Base-by-base conservation (phyloP, 2,329 filamentous ascomycete species). In the Diplodia scrobiculata region DNA sequence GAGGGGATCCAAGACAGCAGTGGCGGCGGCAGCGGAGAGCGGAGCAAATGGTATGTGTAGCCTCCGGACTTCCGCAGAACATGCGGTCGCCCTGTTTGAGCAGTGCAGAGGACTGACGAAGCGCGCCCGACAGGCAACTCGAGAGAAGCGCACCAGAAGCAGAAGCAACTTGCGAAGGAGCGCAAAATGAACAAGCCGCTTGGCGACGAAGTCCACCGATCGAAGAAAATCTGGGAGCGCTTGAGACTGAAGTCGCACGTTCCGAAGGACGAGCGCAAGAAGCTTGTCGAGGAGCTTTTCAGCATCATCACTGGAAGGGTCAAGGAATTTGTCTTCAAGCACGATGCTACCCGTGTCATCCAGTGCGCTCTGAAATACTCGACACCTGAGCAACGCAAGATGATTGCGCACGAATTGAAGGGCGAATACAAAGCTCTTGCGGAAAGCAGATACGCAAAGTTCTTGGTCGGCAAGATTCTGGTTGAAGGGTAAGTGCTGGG, bases 281-380 rank as follows among this genome's bases (percentile, higher is more conserved):
- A 89, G 76, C 85, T 99, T 48, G 90, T 98, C 55, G 86, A 89
- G 68, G 94, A 99, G 81, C 85, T 99, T 29, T 98, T 96, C 78
- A 84, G 85, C 66, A 96, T 99, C 74, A 91, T 97, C 73, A 95
- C 91, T 27, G 94, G 93, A 63, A 87, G 91, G 67, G 90, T 98
- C 73, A 92, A 91, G 79, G 95, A 98, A 69, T 97, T 98, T 71
- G 94, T 97, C 21, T 91, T 99, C 81, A 99, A 99, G 85, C 95
- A 99, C 78, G 95, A 99, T 76, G 91, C 92, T 41, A 94, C 97
- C n/a, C 87, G 95, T 71, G 92, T 97, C 50, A 90, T 99, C 29
- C 95, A 99, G 81, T 97, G 93, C 13, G 95, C 94, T 45, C 87
- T 99, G 79, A 99, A 99, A 79, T 99, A 99, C 79, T 90, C 92